These are phyloP conservation scores for Boletus sp. DNA, from an alignment of 1,284 basidiomycete species.

Conservation along the genomic window DNA sequence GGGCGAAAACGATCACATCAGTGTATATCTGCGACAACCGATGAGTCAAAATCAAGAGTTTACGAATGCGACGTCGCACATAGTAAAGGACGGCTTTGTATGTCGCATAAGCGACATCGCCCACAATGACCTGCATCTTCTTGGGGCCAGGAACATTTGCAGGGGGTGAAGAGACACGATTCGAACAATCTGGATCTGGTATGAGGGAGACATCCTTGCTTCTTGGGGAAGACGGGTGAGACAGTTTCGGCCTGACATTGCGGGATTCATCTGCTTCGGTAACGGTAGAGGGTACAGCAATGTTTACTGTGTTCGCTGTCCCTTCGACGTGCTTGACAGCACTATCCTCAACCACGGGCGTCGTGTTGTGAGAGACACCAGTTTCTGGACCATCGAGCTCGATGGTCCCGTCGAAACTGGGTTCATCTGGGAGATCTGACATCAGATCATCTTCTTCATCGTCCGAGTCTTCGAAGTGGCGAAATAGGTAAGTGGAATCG, in stretches of 20 bases:
- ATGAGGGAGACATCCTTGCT: constrained; percentile 21
- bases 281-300: neutral
- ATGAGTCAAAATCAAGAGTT: constrained; percentile 3
- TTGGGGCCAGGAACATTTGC: constrained; percentile 33
- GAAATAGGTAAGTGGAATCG: constrained; percentile 27
- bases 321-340: constrained; percentile 9
- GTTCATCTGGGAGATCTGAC: constrained; percentile 29
- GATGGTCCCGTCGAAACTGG: constrained; percentile 26
- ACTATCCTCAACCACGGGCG: constrained; percentile 10
- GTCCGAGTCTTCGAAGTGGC: constrained; percentile 58
- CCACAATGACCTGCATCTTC: constrained; percentile 63
- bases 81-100: constrained; percentile 84
- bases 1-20: constrained; percentile 80
- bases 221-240: constrained; percentile 34
- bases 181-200: constrained; percentile 12
- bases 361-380: neutral
- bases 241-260: constrained; percentile 35
- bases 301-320: constrained; percentile 1
- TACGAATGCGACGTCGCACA: constrained; percentile 39
- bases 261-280: constrained; percentile 19
- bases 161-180: neutral
- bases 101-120: constrained; percentile 78
- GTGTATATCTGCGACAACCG: constrained; percentile 66
- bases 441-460: constrained; percentile 47
- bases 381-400: constrained; percentile 24